Evolutionary conservation across 31 red algal species (phyloP), one percentile per base, ranked within the genome.

Genomic region (Endocladia muricata): DNA sequence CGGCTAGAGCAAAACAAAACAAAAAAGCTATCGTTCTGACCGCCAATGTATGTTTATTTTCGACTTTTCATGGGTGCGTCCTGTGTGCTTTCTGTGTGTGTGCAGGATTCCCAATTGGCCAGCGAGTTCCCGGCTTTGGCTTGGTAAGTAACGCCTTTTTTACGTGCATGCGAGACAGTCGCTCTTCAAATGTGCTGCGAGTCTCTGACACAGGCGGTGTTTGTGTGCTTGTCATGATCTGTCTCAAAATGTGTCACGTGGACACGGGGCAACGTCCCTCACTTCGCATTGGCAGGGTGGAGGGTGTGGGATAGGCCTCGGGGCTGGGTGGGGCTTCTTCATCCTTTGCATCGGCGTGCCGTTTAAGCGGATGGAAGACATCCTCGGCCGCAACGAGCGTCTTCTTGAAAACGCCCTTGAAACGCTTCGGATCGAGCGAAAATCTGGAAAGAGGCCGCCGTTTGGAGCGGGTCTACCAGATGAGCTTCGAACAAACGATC

Each of bases 311-410:
- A 41, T 73, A n/a, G 79, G 79, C 5, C 63, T 83, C 36, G 79
- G 79, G 2, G 61, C 66, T 41, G 79, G 79, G 5, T 83, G 79
- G 79, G 79, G 79, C 34, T 49, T 83, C 1, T 83, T 83, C 41
- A 37, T 74, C 8, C 37, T 83, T 1, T 49, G 51, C 30, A 38
- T 74, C 68, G 79, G 79, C 79, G 66, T 69, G 37, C 68, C 69
- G 3, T 57, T 83, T 3, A 62, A 64, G 19, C 21, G 47, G 2
- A 61, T 41, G 41, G 55, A 29, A 57, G 68, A 83, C 7, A 70
- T 83, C 40, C 31, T 74, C 1, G 67, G 79, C 15, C 31, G 37
- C n/a, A 41, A 71, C 15, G 68, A 73, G 2, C 66, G 79, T 2
- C 37, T 52, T 6, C 35, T 74, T 41, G 55, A 83, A 25, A 63